Conservation (phyloP, 805 yeast genomes). For the Ogataea neopini region DNA sequence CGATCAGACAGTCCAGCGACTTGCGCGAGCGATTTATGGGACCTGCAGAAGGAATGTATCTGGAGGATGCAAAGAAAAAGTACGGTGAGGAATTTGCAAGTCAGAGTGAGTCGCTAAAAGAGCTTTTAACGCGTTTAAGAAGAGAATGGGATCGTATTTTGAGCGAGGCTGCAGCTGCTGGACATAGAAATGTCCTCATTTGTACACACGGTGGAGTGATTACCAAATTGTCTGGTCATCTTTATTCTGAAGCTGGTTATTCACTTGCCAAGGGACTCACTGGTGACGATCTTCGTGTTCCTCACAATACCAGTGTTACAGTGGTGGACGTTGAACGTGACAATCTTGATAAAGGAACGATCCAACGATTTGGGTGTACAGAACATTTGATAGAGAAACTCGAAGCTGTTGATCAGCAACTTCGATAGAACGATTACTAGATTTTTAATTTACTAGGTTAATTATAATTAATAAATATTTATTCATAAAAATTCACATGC, state of each 20-base stretch:
- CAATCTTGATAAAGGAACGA: conserved; percentile 40
- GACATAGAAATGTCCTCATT: conserved; percentile 52
- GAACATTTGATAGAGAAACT: conserved; percentile 62
- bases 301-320: conserved; percentile 75
- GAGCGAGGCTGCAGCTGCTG: conserved; percentile 36
- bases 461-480: too few species aligned
- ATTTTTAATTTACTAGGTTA: too few species aligned
- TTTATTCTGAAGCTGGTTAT: conserved; percentile 43
- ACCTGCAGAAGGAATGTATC: conserved; percentile 69
- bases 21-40: conserved; percentile 82
- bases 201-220: conserved; percentile 86
- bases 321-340: conserved; percentile 55
- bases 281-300: conserved; percentile 50
- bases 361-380: conserved; percentile 64
- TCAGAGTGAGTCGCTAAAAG: conserved; percentile 60
- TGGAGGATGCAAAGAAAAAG: conserved; percentile 59
- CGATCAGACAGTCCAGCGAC: conserved; percentile 38
- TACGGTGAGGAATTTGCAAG: conserved; percentile 62
- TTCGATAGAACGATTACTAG: conserved; percentile 10
- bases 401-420: conserved; percentile 47
- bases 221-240: conserved; percentile 54
- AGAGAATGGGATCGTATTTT: conserved; percentile 46
- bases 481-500: conserved; percentile 4
- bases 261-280: conserved; percentile 40
- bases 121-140: conserved; percentile 50